Percentiles rank a stretch among this genome's conserved stretches.
These are phyloP conservation scores for Mycogone perniciosa DNA, from an alignment of 2,329 filamentous ascomycete species.

Conservation along the genomic window DNA sequence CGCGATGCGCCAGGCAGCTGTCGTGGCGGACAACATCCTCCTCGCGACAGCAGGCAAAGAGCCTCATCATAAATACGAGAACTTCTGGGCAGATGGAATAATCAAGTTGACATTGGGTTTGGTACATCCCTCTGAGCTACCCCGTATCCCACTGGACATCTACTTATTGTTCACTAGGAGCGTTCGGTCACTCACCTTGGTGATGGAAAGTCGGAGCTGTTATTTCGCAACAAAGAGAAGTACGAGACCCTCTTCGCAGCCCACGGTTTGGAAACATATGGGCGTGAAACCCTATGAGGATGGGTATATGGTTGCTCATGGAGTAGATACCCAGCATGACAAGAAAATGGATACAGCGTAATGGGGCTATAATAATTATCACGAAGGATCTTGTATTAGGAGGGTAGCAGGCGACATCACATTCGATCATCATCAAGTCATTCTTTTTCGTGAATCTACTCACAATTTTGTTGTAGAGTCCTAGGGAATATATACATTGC, in stretches of 20 bases:
- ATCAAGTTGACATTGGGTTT: conserved; percentile 51
- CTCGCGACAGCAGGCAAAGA: conserved; percentile 35
- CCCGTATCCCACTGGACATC: not conserved
- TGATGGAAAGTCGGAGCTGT: conserved; percentile 37
- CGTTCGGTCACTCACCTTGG: conserved; percentile 38
- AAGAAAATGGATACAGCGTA: not conserved
- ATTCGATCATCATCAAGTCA: too few relatives aligned
- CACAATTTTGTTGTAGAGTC: not conserved
- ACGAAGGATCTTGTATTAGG: not conserved
- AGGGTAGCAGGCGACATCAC: too few relatives aligned
- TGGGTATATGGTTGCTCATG: conserved; percentile 12
- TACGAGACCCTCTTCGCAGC: conserved; percentile 39
- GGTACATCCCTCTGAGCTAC: conserved; percentile 27
- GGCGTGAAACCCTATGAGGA: conserved; percentile 41
- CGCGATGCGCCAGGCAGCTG: conserved; percentile 45
- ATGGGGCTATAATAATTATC: not conserved
- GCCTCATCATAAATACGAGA: conserved; percentile 34
- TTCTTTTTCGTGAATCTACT: too few relatives aligned
- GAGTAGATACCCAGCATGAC: not conserved
- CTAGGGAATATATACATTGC: not conserved
- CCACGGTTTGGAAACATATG: conserved; percentile 36
- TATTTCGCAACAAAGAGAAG: conserved; percentile 36
- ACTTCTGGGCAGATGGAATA: conserved; percentile 40
- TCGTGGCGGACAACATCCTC: conserved; percentile 50
- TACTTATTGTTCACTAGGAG: conserved; percentile 27